A percentile compares a stretch with the other conserved stretches of the same genome.
Evolutionary conservation across 805 yeast species (phyloP).

Genomic region (Yamadazyma kitorensis): DNA sequence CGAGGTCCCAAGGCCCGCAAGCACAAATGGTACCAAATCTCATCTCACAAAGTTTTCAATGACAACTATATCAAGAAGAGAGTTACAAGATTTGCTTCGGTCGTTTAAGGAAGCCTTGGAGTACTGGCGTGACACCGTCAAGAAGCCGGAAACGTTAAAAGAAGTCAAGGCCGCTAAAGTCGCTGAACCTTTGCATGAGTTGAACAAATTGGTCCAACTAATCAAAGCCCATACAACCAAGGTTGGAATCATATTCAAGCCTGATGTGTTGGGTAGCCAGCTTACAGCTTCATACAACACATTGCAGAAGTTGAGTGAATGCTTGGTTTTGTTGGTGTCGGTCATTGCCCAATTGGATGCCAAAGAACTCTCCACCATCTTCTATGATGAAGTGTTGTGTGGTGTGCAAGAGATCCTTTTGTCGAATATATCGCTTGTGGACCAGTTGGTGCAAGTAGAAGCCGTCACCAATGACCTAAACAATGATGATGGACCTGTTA

Average conservation of each 20-base stretch:
- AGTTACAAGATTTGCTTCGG: constrained; percentile 19
- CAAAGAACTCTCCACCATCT: constrained; percentile 33
- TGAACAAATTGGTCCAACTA: constrained; percentile 55
- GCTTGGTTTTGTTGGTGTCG: constrained; percentile 44
- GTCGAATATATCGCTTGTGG: constrained; percentile 19
- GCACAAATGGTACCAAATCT: no score
- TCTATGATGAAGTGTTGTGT: constrained; percentile 30
- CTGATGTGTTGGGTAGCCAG: constrained; percentile 43
- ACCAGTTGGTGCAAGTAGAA: constrained; percentile 20
- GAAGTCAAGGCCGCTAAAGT: constrained; percentile 30
- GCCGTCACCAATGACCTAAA: not conserved
- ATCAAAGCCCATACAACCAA: constrained; percentile 77
- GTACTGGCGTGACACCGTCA: constrained; percentile 21
- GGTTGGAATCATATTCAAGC: constrained; percentile 66
- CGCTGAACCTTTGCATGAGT: constrained; percentile 50
- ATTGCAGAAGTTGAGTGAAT: constrained; percentile 43
- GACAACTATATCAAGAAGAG: constrained; percentile 17
- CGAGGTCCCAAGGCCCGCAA: no score
- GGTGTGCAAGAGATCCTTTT: constrained; percentile 18
- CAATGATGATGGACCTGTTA: not conserved
- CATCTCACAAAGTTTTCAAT: constrained; percentile 2
- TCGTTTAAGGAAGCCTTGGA: constrained; percentile 30
- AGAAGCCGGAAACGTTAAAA: constrained; percentile 13
- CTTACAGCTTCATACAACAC: constrained; percentile 52
- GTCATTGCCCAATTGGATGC: constrained; percentile 33